Evolutionary conservation across 2,329 filamentous ascomycete genomes (phyloP).

Genomic region (Neoscytalidium dimidiatum): DNA sequence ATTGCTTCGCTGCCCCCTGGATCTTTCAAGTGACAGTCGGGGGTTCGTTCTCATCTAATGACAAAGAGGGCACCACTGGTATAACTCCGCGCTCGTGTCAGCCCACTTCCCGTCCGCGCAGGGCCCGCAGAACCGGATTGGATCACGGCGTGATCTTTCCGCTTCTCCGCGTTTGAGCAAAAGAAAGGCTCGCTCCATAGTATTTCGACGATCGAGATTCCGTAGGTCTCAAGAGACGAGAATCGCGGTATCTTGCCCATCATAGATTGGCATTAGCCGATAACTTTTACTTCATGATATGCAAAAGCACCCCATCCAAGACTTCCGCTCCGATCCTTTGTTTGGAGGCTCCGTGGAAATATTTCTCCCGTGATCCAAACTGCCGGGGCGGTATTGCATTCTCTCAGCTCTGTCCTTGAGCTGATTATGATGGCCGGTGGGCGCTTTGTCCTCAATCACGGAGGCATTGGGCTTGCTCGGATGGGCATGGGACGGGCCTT

Average conservation of each 20-base stretch:
- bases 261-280: background rate
- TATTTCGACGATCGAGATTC: background rate
- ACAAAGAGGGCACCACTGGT: background rate
- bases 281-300: background rate
- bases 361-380: background rate
- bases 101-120: background rate
- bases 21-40: background rate
- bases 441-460: background rate
- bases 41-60: background rate
- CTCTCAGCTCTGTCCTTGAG: background rate
- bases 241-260: background rate
- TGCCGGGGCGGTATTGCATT: background rate
- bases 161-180: background rate
- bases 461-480: background rate
- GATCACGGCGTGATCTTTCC: background rate
- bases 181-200: background rate
- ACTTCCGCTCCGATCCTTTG: background rate
- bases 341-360: background rate
- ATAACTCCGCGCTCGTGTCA: background rate
- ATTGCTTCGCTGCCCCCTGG: background rate
- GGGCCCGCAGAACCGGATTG: background rate
- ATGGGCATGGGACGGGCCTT: background rate
- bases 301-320: conserved; percentile 2
- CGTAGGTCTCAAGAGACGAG: background rate
- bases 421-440: background rate